phyloP scores from a whole-genome alignment of 305 asterid genomes.

The Fraxinus albicans region DNA sequence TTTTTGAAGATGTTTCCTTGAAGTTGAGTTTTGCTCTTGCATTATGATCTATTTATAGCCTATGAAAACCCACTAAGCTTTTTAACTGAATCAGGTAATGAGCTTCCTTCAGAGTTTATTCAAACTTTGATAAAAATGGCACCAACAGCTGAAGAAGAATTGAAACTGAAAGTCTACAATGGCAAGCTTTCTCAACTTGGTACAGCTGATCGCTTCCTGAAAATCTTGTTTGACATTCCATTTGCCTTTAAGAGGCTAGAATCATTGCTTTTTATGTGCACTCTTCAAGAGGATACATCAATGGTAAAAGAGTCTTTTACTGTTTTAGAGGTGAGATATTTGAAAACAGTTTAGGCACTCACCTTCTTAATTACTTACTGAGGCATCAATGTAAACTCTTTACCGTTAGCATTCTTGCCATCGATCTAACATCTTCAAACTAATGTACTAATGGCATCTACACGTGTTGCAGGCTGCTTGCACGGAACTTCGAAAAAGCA shows the following conservation, averaged over 20 bases:
- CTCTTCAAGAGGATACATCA: constrained; percentile 65
- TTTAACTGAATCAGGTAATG: constrained; percentile 65
- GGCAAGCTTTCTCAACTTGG: constrained; percentile 77
- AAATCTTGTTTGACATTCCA: constrained; percentile 76
- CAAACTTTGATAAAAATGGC: constrained; percentile 85
- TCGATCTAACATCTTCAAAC: not conserved
- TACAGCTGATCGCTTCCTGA: constrained; percentile 84
- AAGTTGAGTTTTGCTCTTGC: not conserved
- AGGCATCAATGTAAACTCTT: not conserved
- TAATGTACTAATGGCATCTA: constrained; percentile 8
- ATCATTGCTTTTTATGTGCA: constrained; percentile 65
- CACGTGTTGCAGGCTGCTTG: constrained; percentile 70
- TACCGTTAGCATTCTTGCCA: not conserved
- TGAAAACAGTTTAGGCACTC: not conserved
- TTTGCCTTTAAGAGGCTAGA: constrained; percentile 79
- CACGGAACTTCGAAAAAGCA: constrained; percentile 65
- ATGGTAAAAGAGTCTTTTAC: constrained; percentile 55
- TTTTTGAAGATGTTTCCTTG: not conserved
- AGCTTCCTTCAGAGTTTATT: constrained; percentile 84
- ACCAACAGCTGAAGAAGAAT: constrained; percentile 87
- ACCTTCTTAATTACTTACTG: not conserved
- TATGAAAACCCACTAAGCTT: constrained; percentile 24
- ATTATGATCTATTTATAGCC: not conserved
- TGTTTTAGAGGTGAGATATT: constrained; percentile 69
- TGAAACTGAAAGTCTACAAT: constrained; percentile 67